These are phyloP conservation scores for Clonostachys solani DNA, from an alignment of 2,329 filamentous ascomycete species.

Conservation along the genomic window DNA sequence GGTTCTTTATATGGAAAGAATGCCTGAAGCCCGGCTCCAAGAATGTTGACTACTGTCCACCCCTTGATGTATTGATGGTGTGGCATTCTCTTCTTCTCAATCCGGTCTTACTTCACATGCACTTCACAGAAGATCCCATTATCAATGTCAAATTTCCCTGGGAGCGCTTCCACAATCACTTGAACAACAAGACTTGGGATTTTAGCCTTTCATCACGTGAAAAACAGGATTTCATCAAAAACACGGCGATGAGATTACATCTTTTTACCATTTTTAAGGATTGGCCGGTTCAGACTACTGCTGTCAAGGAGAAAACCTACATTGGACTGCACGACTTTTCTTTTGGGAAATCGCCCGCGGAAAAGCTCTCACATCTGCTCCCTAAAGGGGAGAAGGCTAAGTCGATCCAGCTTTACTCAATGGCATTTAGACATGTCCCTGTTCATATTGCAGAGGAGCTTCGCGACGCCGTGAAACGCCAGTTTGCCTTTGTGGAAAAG, in stretches of 20 bases:
- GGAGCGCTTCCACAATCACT: background rate
- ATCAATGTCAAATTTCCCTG: slow-evolving; percentile 12
- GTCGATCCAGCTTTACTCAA: no score
- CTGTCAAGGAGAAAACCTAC: no score
- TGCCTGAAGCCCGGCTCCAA: no score
- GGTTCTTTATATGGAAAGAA: slow-evolving; percentile 15
- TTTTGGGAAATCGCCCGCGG: background rate
- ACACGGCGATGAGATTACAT: slow-evolving; percentile 1
- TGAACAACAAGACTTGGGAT: background rate
- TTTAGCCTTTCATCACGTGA: background rate
- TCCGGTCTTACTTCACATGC: slow-evolving; percentile 11
- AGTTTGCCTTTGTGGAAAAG: slow-evolving; percentile 31
- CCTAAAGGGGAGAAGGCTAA: background rate
- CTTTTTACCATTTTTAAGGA: slow-evolving; percentile 7
- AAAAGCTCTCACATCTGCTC: background rate
- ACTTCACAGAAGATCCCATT: slow-evolving; percentile 6
- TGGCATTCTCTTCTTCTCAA: slow-evolving; percentile 30
- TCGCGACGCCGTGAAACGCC: slow-evolving; percentile 13
- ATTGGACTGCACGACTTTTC: no score
- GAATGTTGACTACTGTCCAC: background rate
- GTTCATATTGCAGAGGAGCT: background rate
- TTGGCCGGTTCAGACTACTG: slow-evolving; percentile 7
- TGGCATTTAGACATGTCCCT: no score
- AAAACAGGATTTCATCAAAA: background rate
- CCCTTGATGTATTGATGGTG: slow-evolving; percentile 25